Evolutionary conservation across 2,329 filamentous ascomycete genomes (phyloP).

Genomic region (Pseudonectria foliicola): DNA sequence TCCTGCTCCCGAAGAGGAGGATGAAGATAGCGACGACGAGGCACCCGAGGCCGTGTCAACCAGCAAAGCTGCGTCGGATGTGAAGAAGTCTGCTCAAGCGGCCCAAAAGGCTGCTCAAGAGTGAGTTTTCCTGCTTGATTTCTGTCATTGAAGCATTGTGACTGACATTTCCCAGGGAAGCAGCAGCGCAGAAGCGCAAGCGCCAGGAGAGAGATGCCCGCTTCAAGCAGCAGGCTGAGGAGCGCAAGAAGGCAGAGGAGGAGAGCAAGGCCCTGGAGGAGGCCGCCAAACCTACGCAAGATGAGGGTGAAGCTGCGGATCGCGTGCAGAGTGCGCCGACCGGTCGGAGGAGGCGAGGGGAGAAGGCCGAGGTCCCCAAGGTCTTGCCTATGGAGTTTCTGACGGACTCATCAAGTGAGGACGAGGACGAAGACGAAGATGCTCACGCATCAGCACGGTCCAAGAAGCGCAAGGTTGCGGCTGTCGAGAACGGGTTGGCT

Average conservation of each 20-base stretch:
- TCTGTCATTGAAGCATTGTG: not conserved
- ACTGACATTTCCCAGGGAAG: slow-evolving; percentile 33
- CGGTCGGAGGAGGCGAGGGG: slow-evolving; percentile 19
- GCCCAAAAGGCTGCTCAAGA: slow-evolving; percentile 43
- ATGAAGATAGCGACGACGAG: slow-evolving; percentile 44
- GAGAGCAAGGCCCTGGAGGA: slow-evolving; percentile 17
- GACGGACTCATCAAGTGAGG: slow-evolving; percentile 42
- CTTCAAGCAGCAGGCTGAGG: slow-evolving; percentile 48
- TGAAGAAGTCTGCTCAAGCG: slow-evolving; percentile 38
- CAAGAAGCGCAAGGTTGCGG: slow-evolving; percentile 39
- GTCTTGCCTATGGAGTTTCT: slow-evolving; percentile 48
- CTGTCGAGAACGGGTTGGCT: slow-evolving; percentile 31
- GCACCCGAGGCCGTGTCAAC: slow-evolving; percentile 55
- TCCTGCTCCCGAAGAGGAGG: slow-evolving; percentile 25
- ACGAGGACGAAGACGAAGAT: slow-evolving; percentile 24
- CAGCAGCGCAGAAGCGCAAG: slow-evolving; percentile 45
- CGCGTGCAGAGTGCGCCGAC: slow-evolving; percentile 3
- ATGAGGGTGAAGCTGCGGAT: slow-evolving; percentile 4
- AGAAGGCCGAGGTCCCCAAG: slow-evolving; percentile 34
- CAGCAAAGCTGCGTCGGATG: slow-evolving; percentile 37
- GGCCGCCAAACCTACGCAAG: not conserved
- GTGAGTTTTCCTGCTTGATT: slow-evolving; percentile 29
- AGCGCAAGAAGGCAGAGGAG: slow-evolving; percentile 34
- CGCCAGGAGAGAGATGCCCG: slow-evolving; percentile 47
- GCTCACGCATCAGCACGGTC: slow-evolving; percentile 18